Evolutionary conservation across 441 rosid species (phyloP).

Genomic region (Capsella rubella): DNA sequence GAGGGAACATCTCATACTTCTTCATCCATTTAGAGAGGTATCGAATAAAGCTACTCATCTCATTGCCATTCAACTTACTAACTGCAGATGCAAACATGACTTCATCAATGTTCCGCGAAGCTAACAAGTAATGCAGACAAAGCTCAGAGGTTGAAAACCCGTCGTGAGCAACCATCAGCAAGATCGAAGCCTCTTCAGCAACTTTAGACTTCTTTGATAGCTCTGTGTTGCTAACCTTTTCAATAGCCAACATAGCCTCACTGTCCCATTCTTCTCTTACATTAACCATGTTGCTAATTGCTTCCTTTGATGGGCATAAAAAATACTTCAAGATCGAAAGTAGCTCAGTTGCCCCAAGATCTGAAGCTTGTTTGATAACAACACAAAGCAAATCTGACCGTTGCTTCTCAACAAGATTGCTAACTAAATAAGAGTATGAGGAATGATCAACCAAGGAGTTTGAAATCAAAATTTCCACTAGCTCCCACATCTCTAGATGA

Average conservation of each 20-base stretch:
- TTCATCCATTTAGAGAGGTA: slow-evolving; percentile 88
- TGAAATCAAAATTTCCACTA: slow-evolving; percentile 63
- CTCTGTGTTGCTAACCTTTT: slow-evolving; percentile 49
- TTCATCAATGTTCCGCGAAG: slow-evolving; percentile 65
- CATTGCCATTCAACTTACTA: slow-evolving; percentile 69
- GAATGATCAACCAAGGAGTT: slow-evolving; percentile 56
- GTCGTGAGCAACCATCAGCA: slow-evolving; percentile 87
- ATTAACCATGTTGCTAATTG: slow-evolving; percentile 58
- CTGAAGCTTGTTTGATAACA: slow-evolving; percentile 63
- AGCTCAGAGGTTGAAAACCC: slow-evolving; percentile 75
- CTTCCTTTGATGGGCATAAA: slow-evolving; percentile 70
- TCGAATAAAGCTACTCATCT: slow-evolving; percentile 63
- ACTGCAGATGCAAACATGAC: slow-evolving; percentile 68
- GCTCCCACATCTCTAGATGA: slow-evolving; percentile 70
- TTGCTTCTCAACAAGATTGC: slow-evolving; percentile 58
- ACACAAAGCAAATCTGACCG: slow-evolving; percentile 74
- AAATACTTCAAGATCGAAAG: slow-evolving; percentile 74
- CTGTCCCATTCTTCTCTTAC: slow-evolving; percentile 78
- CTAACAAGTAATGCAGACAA: slow-evolving; percentile 79
- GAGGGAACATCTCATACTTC: slow-evolving; percentile 84
- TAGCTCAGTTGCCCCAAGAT: slow-evolving; percentile 69
- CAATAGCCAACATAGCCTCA: slow-evolving; percentile 65
- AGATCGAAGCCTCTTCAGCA: slow-evolving; percentile 74
- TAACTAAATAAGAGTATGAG: slow-evolving; percentile 56
- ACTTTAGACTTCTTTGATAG: slow-evolving; percentile 47